Base-by-base conservation (phyloP, 139 green algal genomes). In the Tetraselmis striata region DNA sequence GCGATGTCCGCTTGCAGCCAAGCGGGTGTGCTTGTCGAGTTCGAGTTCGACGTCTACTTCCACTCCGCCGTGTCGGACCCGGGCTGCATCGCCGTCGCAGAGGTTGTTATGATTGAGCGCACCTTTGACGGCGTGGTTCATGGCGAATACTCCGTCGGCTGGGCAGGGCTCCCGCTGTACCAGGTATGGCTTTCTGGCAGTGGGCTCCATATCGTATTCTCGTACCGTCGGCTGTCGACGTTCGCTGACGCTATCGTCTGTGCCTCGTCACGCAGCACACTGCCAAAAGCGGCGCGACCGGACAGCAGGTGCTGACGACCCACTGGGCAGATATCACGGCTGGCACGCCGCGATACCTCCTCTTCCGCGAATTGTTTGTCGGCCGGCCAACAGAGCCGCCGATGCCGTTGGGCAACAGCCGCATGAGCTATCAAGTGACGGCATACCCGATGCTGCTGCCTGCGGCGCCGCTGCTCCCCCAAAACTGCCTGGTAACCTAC, bases 291-390 rank as follows among this genome's bases (percentile, higher is more conserved):
- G n/a, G n/a, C n/a, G n/a, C n/a, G n/a, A n/a, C n/a, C n/a, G n/a
- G n/a, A n/a, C n/a, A n/a, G n/a, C n/a, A n/a, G n/a, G n/a, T n/a
- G n/a, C n/a, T 75, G 29, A 2, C 22, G 74, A 77, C 26, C 74
- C 78, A 31, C 31, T 24, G 11, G 29, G 25, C 74, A 29, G 25
- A 77, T 29, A 28, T 77, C 74, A 77, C n/a, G 87, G 82, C 79
- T 29, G 91, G 91, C 59, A 93, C 87, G 18, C 91, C 91, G 11
- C 84, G 90, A 32, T 94, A 91, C 84, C 89, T 94, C 59, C 32
- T 91, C 75, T 87, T 93, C 67, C 85, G 87, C 32, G 74, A 29
- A 30, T 18, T 77, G 5, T 86, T 24, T 28, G 78, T 79, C 28
- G 26, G 27, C 25, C 30, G 5, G 2, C 32, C 2, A 32, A 22